Conservation (phyloP, 2,329 filamentous ascomycete genomes). For the Botrytis cinerea region DNA sequence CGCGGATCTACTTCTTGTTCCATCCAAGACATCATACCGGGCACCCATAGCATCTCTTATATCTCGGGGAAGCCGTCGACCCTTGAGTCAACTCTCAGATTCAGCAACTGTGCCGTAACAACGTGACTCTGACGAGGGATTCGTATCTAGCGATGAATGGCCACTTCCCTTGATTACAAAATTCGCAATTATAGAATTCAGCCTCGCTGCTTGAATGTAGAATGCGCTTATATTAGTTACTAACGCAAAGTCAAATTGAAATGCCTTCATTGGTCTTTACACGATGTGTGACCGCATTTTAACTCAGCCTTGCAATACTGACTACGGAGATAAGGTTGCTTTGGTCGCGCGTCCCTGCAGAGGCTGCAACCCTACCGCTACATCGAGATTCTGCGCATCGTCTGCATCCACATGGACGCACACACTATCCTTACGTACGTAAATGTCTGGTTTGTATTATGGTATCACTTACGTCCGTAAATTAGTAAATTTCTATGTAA, state of each 20-base stretch:
- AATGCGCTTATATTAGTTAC: neutral
- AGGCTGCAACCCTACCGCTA: slow-evolving; percentile 6
- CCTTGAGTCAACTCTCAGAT: neutral
- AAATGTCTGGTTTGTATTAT: neutral
- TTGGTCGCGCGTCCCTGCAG: neutral
- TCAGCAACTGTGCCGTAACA: slow-evolving; percentile 18
- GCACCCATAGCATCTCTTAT: slow-evolving; percentile 8
- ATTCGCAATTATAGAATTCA: slow-evolving; percentile 8
- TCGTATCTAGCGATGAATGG: neutral
- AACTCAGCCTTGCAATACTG: neutral
- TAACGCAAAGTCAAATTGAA: neutral
- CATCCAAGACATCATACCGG: slow-evolving; percentile 3
- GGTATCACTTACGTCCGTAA: neutral
- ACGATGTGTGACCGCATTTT: neutral
- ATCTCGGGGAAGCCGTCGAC: neutral
- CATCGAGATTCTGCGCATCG: neutral
- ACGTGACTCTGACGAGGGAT: neutral
- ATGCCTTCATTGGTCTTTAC: neutral
- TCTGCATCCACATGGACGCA: neutral
- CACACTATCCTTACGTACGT: neutral
- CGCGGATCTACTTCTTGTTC: neutral
- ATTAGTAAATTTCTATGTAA: no score
- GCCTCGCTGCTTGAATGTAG: slow-evolving; percentile 9
- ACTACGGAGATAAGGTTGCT: neutral
- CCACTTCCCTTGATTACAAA: neutral